A percentile compares a stretch with the other conserved stretches of the same genome.
Conservation (phyloP, 2,329 filamentous ascomycete genomes). For the Phaeosphaeria sp. region DNA sequence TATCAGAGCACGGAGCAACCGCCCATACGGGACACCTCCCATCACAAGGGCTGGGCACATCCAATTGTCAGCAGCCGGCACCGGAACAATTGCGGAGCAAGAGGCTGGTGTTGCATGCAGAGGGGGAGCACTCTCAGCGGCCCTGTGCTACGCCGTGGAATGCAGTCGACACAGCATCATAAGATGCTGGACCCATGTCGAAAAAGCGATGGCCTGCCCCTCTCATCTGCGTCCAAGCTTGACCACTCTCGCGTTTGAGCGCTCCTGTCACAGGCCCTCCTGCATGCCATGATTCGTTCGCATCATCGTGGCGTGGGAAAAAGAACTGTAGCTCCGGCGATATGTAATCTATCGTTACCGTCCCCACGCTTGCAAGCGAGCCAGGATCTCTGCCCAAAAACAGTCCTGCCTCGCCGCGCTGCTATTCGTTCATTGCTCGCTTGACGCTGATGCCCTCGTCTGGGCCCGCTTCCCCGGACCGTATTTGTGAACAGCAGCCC, state of each 20-base stretch:
- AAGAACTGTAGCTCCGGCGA: slow-evolving; percentile 35
- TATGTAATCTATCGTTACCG: slow-evolving; percentile 27
- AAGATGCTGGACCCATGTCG: slow-evolving; percentile 23
- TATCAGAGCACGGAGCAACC: slow-evolving; percentile 3
- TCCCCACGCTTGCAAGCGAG: slow-evolving; percentile 39
- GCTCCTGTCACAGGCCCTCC: slow-evolving; percentile 33
- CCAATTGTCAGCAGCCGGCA: slow-evolving; percentile 11
- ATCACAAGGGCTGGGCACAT: background rate
- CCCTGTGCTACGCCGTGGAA: slow-evolving; percentile 32
- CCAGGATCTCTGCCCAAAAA: slow-evolving; percentile 17
- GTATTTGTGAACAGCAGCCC: slow-evolving; percentile 7
- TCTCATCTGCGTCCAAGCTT: slow-evolving; percentile 27
- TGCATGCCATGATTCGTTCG: slow-evolving; percentile 43
- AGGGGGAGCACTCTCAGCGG: slow-evolving; percentile 16
- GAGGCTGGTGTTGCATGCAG: slow-evolving; percentile 37
- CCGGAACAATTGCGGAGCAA: slow-evolving; percentile 28
- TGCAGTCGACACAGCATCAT: slow-evolving; percentile 28
- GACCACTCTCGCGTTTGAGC: slow-evolving; percentile 30
- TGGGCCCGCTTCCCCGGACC: slow-evolving; percentile 42
- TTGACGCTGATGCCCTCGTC: slow-evolving; percentile 22
- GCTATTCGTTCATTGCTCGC: slow-evolving; percentile 29
- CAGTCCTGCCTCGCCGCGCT: slow-evolving; percentile 12
- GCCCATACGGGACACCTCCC: background rate
- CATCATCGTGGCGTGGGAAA: slow-evolving; percentile 34
- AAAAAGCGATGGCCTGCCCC: slow-evolving; percentile 29